phyloP scores from a whole-genome alignment of 2,329 filamentous ascomycete species.

The Penicillium corylophilum region DNA sequence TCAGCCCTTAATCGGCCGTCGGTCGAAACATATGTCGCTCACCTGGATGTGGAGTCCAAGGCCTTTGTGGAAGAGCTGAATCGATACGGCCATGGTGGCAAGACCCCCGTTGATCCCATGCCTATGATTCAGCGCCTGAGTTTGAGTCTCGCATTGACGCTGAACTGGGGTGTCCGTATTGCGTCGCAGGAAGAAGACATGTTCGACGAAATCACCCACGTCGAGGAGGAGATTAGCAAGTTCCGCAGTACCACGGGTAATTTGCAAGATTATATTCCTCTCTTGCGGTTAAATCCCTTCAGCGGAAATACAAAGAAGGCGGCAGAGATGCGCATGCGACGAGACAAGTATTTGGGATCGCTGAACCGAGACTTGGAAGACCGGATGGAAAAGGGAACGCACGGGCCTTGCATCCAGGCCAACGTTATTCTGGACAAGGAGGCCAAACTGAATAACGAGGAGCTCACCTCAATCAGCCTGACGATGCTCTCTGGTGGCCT shows the following conservation, averaged over 20 bases:
- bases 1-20: slow-evolving; percentile 65
- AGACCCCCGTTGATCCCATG: slow-evolving; percentile 60
- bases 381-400: slow-evolving; percentile 59
- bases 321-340: slow-evolving; percentile 58
- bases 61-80: slow-evolving; percentile 63
- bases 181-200: slow-evolving; percentile 60
- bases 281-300: slow-evolving; percentile 67
- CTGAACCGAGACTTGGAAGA: slow-evolving; percentile 61
- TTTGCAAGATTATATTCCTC: slow-evolving; percentile 74
- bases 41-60: slow-evolving; percentile 62
- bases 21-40: slow-evolving; percentile 61
- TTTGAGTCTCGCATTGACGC: slow-evolving; percentile 61
- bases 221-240: slow-evolving; percentile 71
- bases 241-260: slow-evolving; percentile 77
- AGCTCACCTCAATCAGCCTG: slow-evolving; percentile 64
- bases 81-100: slow-evolving; percentile 57
- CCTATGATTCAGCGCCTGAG: slow-evolving; percentile 66
- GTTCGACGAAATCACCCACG: slow-evolving; percentile 69
- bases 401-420: slow-evolving; percentile 66
- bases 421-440: slow-evolving; percentile 66
- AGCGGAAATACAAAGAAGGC: slow-evolving; percentile 59
- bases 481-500: slow-evolving; percentile 68
- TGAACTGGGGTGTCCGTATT: slow-evolving; percentile 67
- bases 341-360: slow-evolving; percentile 59
- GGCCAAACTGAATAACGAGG: slow-evolving; percentile 60